phyloP scores from a whole-genome alignment of 306 rosid species.

The Erythrophleum fordii region DNA sequence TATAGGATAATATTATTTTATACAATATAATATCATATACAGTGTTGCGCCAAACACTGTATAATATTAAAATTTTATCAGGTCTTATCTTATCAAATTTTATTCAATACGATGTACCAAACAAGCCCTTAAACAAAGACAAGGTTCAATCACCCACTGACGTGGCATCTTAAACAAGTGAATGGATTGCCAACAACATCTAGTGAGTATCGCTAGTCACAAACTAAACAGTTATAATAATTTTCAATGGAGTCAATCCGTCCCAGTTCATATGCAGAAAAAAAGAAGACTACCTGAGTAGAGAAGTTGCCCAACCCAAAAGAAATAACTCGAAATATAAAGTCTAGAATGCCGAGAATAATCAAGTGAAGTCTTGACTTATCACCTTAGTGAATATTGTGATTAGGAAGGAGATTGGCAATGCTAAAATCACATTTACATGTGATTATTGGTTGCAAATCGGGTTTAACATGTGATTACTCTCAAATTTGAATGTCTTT shows the following conservation, averaged over 20 bases:
- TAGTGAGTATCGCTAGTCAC: neutral
- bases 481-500: too few species aligned
- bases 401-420: neutral
- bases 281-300: too few species aligned
- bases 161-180: neutral
- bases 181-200: neutral
- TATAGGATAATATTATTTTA: too few species aligned
- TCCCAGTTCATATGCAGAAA: neutral
- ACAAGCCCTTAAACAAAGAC: neutral
- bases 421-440: too few species aligned
- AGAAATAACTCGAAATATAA: neutral
- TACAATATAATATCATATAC: too few species aligned
- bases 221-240: neutral
- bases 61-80: too few species aligned
- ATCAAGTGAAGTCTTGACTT: neutral
- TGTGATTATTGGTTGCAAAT: too few species aligned
- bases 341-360: neutral
- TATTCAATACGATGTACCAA: too few species aligned
- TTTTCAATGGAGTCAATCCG: neutral
- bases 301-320: too few species aligned
- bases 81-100: too few species aligned
- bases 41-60: too few species aligned
- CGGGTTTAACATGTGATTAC: too few species aligned
- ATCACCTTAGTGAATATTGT: neutral
- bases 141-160: neutral